Conservation (phyloP, 2,329 filamentous ascomycete genomes). For the Arthrobotrys megalospora region DNA sequence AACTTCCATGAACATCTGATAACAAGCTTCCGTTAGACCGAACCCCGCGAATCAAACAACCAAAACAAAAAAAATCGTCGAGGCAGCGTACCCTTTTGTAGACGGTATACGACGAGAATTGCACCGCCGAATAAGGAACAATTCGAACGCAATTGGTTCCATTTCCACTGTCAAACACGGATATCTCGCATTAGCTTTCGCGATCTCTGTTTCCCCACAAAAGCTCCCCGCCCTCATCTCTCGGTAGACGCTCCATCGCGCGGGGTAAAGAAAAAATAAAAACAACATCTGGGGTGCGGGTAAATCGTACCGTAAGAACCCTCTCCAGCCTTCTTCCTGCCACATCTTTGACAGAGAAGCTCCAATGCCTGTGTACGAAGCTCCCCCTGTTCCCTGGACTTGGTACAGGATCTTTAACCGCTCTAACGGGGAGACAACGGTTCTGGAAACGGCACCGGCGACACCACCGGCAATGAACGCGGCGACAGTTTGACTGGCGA, state of each 20-base stretch:
- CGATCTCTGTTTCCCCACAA: constrained; percentile 21
- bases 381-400: constrained; percentile 88
- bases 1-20: constrained; percentile 51
- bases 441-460: constrained; percentile 95
- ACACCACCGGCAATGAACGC: constrained; percentile 95
- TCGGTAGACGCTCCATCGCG: constrained; percentile 5
- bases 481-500: constrained; percentile 88
- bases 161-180: constrained; percentile 74
- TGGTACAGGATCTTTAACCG: constrained; percentile 98
- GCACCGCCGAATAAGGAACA: constrained; percentile 96
- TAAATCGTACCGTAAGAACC: constrained; percentile 81
- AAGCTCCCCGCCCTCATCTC: constrained; percentile 13
- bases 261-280: constrained; percentile 19
- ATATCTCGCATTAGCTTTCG: constrained; percentile 32
- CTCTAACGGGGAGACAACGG: constrained; percentile 95
- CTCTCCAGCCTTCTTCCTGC: constrained; percentile 94
- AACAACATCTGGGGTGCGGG: not conserved
- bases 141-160: constrained; percentile 99
- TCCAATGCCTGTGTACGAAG: constrained; percentile 92
- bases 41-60: constrained; percentile 18
- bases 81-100: constrained; percentile 83
- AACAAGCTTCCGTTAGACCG: constrained; percentile 35
- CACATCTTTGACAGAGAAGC: constrained; percentile 96
- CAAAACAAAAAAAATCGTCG: constrained; percentile 13
- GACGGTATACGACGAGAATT: constrained; percentile 98